Percentiles rank a stretch among this genome's conserved stretches.
These are phyloP conservation scores for Spiromastix sp. DNA, from an alignment of 2,329 filamentous ascomycete species.

Conservation along the genomic window DNA sequence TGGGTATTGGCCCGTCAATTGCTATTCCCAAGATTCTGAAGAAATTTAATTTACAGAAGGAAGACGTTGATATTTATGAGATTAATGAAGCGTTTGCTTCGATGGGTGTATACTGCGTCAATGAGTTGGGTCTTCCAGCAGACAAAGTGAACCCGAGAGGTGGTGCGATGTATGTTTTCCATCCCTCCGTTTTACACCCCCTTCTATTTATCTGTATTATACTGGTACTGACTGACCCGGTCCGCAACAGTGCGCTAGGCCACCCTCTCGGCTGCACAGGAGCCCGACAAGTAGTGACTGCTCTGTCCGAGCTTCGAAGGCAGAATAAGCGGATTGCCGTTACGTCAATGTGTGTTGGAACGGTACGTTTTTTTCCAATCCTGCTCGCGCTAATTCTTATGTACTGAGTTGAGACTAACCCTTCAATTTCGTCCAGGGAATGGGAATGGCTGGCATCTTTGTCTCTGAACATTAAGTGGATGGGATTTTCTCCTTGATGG, in stretches of 20 bases:
- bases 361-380: conserved; percentile 49
- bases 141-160: conserved; percentile 93
- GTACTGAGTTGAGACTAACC: background rate
- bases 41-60: conserved; percentile 59
- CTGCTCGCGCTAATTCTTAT: background rate
- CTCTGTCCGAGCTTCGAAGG: conserved; percentile 75
- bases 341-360: conserved; percentile 90
- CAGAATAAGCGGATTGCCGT: conserved; percentile 71
- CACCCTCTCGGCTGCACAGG: conserved; percentile 87
- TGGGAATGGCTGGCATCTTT: conserved; percentile 86
- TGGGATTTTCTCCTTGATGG: background rate
- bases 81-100: conserved; percentile 87
- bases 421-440: conserved; percentile 20
- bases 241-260: conserved; percentile 61
- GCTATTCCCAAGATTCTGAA: conserved; percentile 82
- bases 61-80: conserved; percentile 31
- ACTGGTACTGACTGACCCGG: conserved; percentile 8
- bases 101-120: conserved; percentile 72
- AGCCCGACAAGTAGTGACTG: conserved; percentile 77
- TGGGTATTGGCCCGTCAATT: conserved; percentile 86
- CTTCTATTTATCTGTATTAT: background rate
- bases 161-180: conserved; percentile 56
- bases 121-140: conserved; percentile 66
- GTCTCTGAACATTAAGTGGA: conserved; percentile 61
- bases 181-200: background rate